phyloP scores from a whole-genome alignment of 2,329 filamentous ascomycete genomes.

The Sporothrix phasma region DNA sequence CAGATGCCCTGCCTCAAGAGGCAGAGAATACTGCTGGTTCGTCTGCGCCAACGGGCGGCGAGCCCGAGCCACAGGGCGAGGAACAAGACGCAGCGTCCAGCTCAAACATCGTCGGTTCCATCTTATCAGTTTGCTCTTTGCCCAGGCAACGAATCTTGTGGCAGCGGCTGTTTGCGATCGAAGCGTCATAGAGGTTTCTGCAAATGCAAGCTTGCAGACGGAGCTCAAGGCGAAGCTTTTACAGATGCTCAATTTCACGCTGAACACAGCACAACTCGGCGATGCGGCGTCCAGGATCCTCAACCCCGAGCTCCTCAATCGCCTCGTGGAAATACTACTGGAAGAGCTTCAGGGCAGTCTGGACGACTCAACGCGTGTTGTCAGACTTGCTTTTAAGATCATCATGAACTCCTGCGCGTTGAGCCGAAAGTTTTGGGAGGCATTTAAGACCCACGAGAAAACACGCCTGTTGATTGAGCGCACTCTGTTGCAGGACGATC shows the following conservation, averaged over 20 bases:
- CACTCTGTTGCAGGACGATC: conserved; percentile 31
- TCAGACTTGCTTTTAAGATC: conserved; percentile 28
- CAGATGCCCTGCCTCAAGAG: not conserved
- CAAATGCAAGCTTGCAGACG: conserved; percentile 35
- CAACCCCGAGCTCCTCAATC: conserved; percentile 23
- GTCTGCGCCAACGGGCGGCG: not conserved
- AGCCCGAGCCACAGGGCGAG: not conserved
- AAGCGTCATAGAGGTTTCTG: conserved; percentile 38
- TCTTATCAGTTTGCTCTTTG: conserved; percentile 28
- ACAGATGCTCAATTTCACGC: conserved; percentile 44
- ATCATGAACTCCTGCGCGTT: conserved; percentile 33
- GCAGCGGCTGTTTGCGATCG: conserved; percentile 51
- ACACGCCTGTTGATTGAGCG: conserved; percentile 25
- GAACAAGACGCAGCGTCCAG: conserved; percentile 17
- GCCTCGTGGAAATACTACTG: conserved; percentile 25
- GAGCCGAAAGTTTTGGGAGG: conserved; percentile 31
- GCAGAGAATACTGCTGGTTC: not conserved
- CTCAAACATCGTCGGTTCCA: conserved; percentile 3
- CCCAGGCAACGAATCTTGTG: conserved; percentile 43
- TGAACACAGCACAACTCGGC: conserved; percentile 29
- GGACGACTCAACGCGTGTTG: conserved; percentile 16
- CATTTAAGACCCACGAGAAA: conserved; percentile 26
- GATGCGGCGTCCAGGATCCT: conserved; percentile 17
- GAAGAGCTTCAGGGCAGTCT: conserved; percentile 14
- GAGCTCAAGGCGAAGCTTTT: conserved; percentile 45